Evolutionary conservation across 1,284 basidiomycete species (phyloP), one percentile per base, ranked within the genome.

Genomic region (Ceratobasidium sp.): DNA sequence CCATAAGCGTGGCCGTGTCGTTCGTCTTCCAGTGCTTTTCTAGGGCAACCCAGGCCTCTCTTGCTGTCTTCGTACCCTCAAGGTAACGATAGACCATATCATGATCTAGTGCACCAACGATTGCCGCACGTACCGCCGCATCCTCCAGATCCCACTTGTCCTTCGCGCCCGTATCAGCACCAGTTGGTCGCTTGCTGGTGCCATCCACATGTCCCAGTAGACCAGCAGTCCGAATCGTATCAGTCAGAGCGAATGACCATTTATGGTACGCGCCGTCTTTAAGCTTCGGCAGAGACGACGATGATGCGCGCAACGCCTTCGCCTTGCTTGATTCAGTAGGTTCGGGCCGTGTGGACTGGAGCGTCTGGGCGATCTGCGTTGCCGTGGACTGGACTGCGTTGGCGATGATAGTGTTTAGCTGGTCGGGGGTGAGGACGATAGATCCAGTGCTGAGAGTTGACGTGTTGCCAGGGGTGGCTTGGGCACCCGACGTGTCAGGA

Each of bases 121-220:
- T 73, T 5, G 71, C 23, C 12, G 56, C 33, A 9, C 39, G 40
- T 3, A 63, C 58, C 1, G 58, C 58, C 1, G 42, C 60, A 7
- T 56, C 40, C 44, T 63, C 58, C 20, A 51, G 56, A 20, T 23
- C 13, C 23, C 58, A 73, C 28, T n/a, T 63, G 1, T 44, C 46
- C 1, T 39, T 9, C 10, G 51, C 53, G 23, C 69, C 3, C 20
- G 55, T 4, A 46, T 60, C 56, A 39, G 28, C 39, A 3, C 40
- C 55, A 10, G n/a, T n/a, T 2, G 56, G 69, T 5, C n/a, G 51
- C 3, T n/a, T 15, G 3, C 28, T 42, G 7, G 69, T 40, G 3
- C 69, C 56, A 13, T 72, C 69, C 15, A 72, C 1, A 44, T 72
- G 55, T 1, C 69, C 69, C 39, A 33, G 42, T 9, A 72, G 69